Conservation (phyloP, 352 stramenopile genomes). For the Globisporangium barbulae region DNA sequence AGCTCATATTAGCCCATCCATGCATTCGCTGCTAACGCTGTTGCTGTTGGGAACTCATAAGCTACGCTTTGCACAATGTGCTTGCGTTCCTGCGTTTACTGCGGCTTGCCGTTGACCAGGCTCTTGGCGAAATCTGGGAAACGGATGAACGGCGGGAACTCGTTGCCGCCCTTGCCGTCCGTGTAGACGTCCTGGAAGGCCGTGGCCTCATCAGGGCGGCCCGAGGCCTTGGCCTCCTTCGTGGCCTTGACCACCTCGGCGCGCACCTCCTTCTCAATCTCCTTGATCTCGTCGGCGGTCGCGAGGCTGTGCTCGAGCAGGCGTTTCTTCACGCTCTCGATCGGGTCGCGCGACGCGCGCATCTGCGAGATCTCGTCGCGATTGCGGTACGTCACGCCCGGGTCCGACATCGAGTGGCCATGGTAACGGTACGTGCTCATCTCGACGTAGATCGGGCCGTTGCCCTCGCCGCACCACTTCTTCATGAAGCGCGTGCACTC, state of each 20-base stretch:
- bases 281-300: constrained; percentile 98
- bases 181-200: constrained; percentile 90
- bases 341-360: constrained; percentile 96
- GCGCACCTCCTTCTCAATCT: constrained; percentile 98
- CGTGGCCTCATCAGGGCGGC: constrained; percentile 38
- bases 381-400: constrained; percentile 99
- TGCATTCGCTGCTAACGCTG: not conserved
- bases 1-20: not conserved
- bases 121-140: constrained; percentile 97
- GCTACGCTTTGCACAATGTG: not conserved
- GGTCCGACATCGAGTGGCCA: constrained; percentile 99
- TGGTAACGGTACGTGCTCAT: constrained; percentile 99
- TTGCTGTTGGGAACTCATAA: not conserved
- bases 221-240: constrained; percentile 90
- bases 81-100: constrained; percentile 11
- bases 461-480: constrained; percentile 94
- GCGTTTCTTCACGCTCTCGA: constrained; percentile 98
- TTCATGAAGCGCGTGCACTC: constrained; percentile 98
- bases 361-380: constrained; percentile 99
- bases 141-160: constrained; percentile 95
- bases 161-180: constrained; percentile 87
- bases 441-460: constrained; percentile 99
- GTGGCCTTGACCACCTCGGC: constrained; percentile 96
- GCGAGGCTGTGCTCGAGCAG: constrained; percentile 93
- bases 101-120: constrained; percentile 82